Base-by-base conservation (phyloP, 805 yeast genomes). In the Candida gorgasii region DNA sequence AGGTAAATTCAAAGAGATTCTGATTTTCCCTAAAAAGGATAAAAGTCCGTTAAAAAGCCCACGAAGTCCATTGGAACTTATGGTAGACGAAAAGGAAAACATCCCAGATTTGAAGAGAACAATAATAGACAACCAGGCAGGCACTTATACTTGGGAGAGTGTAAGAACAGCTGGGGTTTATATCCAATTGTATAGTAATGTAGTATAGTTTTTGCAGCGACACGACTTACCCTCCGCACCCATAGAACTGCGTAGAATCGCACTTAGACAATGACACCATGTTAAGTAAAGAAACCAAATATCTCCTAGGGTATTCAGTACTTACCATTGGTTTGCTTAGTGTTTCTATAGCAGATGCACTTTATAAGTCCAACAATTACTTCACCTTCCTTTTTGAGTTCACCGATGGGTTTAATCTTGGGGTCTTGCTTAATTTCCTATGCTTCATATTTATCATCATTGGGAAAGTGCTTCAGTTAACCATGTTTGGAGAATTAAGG, bases 401-500 rank as follows among this genome's bases (percentile, higher is more conserved):
- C 36, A 63, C 70, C 8, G 64, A 59, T 31, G 67, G 67, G 2
- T 44, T 54, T 30, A 58, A 60, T 26, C 45, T 65, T 22, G 57
- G 58, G 1, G 58, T 62, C 2, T 39, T 63, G 6, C 46, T 65
- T 43, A 65, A 65, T 44, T 53, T 51, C 23, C 40, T 63, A 11
- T 46, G 55, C 26, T 50, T 53, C 31, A 32, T 53, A 4, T 54
- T 58, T 34, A 38, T 59, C 11, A 46, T 55, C 8, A 22, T 55
- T 11, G 54, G 54, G n/a, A 77, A 78, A 48, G 31, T 72, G 7
- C 48, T 82, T 0, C 84, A 82, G 36, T 48, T 61, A 19, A 1
- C 81, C 0, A 52, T 88, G 27, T 89, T 89, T 66, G 96, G 96
- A 0, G 81, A 80, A 43, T 65, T 92, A 40, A 70, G 96, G 43